These are phyloP conservation scores for Candida sonorensis DNA, from an alignment of 805 yeast species.

Conservation along the genomic window DNA sequence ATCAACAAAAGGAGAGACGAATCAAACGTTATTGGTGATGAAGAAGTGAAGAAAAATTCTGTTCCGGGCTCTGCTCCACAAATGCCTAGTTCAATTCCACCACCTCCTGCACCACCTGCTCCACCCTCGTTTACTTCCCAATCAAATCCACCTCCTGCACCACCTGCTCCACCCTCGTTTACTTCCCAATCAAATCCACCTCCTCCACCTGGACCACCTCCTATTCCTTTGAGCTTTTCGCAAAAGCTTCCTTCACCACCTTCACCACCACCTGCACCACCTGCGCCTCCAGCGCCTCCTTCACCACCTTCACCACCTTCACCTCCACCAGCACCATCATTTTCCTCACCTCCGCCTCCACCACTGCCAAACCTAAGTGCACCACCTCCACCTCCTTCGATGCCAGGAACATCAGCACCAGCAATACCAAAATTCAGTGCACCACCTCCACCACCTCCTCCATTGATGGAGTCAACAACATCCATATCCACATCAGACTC, in stretches of 20 bases:
- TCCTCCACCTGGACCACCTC: constrained; percentile 8
- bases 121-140: constrained; percentile 5
- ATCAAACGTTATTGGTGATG: constrained; percentile 38
- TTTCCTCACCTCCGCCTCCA: constrained; percentile 11
- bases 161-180: constrained; percentile 7
- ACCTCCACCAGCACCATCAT: constrained; percentile 15
- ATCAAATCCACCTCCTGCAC: constrained; percentile 14
- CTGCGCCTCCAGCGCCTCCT: constrained; percentile 13
- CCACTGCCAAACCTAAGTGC: constrained; percentile 18
- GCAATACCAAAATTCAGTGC: constrained; percentile 18
- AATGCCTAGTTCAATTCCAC: constrained; percentile 11
- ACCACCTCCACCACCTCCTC: constrained; percentile 7
- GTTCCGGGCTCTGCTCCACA: constrained; percentile 12
- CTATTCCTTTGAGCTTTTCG: too few relatives aligned
- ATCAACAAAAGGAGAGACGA: constrained; percentile 52
- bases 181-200: constrained; percentile 15
- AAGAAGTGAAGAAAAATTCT: constrained; percentile 12
- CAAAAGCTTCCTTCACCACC: constrained; percentile 12
- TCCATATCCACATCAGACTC: too few relatives aligned
- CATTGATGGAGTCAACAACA: too few relatives aligned
- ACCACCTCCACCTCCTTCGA: too few relatives aligned
- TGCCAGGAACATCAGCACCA: constrained; percentile 17
- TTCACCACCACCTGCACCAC: constrained; percentile 9
- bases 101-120: constrained; percentile 18
- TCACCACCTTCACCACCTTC: constrained; percentile 10